phyloP scores from a whole-genome alignment of 2,329 filamentous ascomycete species.

The Pseudomassariella vexata region DNA sequence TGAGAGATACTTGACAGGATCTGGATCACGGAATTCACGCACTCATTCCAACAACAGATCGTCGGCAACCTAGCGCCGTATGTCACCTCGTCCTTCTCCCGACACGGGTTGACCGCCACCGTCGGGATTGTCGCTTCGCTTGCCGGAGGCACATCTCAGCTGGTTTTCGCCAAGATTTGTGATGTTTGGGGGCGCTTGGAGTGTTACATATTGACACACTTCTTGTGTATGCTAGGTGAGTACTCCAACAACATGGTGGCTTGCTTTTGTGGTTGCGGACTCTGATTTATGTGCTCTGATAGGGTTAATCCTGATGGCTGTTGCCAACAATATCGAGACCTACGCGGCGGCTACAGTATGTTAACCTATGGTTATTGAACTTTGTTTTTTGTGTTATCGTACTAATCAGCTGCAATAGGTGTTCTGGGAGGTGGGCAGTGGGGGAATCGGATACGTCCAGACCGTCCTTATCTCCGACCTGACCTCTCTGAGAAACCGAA shows the following conservation, averaged over 20 bases:
- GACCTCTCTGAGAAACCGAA: slow-evolving; percentile 35
- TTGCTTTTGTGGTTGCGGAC: too few species aligned
- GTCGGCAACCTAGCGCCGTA: neutral
- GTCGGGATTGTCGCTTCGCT: slow-evolving; percentile 1
- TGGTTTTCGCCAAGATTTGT: slow-evolving; percentile 5
- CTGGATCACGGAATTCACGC: too few species aligned
- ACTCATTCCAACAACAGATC: too few species aligned
- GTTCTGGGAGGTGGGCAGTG: slow-evolving; percentile 31
- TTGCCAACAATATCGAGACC: slow-evolving; percentile 2
- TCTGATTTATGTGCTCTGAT: neutral
- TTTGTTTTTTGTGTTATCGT: too few species aligned
- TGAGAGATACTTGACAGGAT: too few species aligned
- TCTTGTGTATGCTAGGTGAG: too few species aligned
- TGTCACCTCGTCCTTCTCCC: slow-evolving; percentile 3
- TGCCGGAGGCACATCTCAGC: too few species aligned
- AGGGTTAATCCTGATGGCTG: slow-evolving; percentile 2
- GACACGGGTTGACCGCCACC: slow-evolving; percentile 2
- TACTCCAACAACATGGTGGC: too few species aligned
- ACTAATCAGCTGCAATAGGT: too few species aligned
- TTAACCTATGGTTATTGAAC: too few species aligned
- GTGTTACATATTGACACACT: too few species aligned
- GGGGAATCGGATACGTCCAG: slow-evolving; percentile 33
- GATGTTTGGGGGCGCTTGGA: slow-evolving; percentile 2
- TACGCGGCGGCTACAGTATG: slow-evolving; percentile 2
- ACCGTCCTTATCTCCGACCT: slow-evolving; percentile 37